These are phyloP conservation scores for Kitagawia praeruptora DNA, from an alignment of 129 eudicot genomes.

Conservation along the genomic window DNA sequence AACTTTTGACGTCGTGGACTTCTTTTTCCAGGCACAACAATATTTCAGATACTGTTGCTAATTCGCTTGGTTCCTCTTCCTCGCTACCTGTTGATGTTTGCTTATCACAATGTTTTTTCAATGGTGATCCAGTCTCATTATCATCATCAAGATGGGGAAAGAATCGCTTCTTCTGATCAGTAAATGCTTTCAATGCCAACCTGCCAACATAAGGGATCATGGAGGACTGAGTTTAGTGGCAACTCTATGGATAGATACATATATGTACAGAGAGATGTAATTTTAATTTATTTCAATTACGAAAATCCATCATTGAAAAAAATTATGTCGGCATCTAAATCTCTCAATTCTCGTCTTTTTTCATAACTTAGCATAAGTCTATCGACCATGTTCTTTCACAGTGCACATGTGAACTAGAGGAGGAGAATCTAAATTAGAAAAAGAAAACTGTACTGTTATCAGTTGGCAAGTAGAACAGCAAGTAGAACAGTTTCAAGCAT, in stretches of 20 bases:
- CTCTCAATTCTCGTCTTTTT: neutral
- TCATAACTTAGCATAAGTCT: too few relatives aligned
- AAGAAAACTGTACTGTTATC: neutral
- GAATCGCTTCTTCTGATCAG: constrained; percentile 74
- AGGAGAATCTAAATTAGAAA: neutral
- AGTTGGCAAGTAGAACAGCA: neutral
- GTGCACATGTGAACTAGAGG: neutral
- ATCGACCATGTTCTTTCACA: neutral
- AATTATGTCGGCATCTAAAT: neutral
- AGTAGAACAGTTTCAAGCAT: neutral
- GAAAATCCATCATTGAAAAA: neutral
- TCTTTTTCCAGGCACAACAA: constrained; percentile 56
- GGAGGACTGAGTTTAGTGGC: neutral
- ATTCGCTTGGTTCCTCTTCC: constrained; percentile 46
- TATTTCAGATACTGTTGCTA: constrained; percentile 51
- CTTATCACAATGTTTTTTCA: constrained; percentile 58
- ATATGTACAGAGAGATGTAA: neutral
- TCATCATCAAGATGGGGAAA: constrained; percentile 71
- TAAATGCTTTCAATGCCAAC: constrained; percentile 90
- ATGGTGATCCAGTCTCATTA: constrained; percentile 28
- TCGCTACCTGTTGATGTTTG: constrained; percentile 28
- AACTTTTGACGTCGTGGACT: constrained; percentile 48
- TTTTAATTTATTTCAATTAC: neutral
- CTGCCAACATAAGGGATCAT: constrained; percentile 25
- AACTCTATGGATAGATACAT: neutral